Evolutionary conservation across 1,284 basidiomycete genomes (phyloP), one percentile per base, ranked within the genome.

Genomic region (Ustilago sp.): DNA sequence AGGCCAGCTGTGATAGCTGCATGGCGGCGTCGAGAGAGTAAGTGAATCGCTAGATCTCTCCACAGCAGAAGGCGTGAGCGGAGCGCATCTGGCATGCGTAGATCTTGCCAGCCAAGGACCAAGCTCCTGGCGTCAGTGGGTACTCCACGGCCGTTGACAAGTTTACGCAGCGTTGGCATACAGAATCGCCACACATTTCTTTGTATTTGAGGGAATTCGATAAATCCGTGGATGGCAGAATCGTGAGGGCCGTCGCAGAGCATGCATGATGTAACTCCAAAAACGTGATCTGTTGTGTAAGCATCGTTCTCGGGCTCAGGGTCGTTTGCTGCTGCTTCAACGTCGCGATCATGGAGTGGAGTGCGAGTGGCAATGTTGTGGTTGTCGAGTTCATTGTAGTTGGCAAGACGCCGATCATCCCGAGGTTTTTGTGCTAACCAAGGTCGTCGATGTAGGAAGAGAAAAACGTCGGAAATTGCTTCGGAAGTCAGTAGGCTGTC

Each of bases 401-500:
- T 53, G 8, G 34, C 52, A 13, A 53, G 52, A 6, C 15, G 15
- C 15, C 52, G 1, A 5, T 53, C 35, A 35, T 3, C 17, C 2
- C 34, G 35, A n/a, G 52, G 52, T 15, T 53, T 53, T 23, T 53
- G 52, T 19, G 52, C 52, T n/a, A 53, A n/a, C 52, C 52, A 53
- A 19, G 52, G 52, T 4, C 52, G 34, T n/a, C 52, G 52, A 38
- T 53, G 52, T 8, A 53, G 52, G 15, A 53, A 53, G 4, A 53
- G 35, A 38, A 53, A 53, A 19, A 53, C 34, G 9, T 53, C 52
- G 4, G 52, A 53, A 17, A 15, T 38, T 13, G 52, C 35, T 19
- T 53, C 8, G 4, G 34, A 53, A 3, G 52, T 36, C 7, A 53
- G 15, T 1, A 53, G 5, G 15, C 7, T 53, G 52, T 53, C 17